Percentiles rank a stretch among this genome's conserved stretches.
Evolutionary conservation across 345 rosid genomes (phyloP).

Genomic region (Murraya koenigii): DNA sequence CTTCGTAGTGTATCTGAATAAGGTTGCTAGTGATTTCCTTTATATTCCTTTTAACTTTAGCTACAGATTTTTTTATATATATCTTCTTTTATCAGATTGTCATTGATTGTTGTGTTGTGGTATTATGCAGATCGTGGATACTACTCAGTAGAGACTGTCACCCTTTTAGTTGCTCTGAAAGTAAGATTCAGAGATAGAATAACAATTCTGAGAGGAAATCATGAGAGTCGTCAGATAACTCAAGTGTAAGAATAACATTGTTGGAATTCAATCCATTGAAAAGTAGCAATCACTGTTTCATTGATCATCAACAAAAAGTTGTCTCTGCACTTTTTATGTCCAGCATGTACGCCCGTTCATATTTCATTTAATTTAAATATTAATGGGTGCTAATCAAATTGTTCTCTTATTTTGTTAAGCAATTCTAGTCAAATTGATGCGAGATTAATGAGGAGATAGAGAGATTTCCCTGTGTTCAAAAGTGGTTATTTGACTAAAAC

Average conservation of each 20-base stretch:
- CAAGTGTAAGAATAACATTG: conserved; percentile 48
- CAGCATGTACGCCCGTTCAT: not conserved
- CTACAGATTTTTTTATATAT: not conserved
- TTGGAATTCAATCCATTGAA: not conserved
- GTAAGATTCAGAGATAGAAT: conserved; percentile 61
- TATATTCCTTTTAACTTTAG: not conserved
- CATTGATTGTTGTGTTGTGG: not conserved
- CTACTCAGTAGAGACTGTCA: conserved; percentile 61
- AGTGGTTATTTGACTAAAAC: not conserved
- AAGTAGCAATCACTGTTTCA: not conserved
- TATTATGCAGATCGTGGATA: conserved; percentile 56
- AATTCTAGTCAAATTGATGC: not conserved
- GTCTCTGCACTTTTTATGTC: not conserved
- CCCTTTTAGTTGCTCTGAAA: conserved; percentile 59
- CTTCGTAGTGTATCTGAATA: not conserved
- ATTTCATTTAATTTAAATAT: not conserved
- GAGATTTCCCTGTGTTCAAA: not conserved
- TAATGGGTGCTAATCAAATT: not conserved
- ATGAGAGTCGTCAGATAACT: conserved; percentile 65
- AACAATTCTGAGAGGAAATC: conserved; percentile 59
- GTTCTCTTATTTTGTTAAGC: not conserved
- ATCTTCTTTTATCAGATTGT: not conserved
- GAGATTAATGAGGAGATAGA: not conserved
- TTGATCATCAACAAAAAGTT: not conserved
- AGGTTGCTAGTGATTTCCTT: not conserved